Percentiles rank a stretch among this genome's conserved stretches.
Conservation (phyloP, 768 basidiomycete genomes). For the Scleroderma bovista region DNA sequence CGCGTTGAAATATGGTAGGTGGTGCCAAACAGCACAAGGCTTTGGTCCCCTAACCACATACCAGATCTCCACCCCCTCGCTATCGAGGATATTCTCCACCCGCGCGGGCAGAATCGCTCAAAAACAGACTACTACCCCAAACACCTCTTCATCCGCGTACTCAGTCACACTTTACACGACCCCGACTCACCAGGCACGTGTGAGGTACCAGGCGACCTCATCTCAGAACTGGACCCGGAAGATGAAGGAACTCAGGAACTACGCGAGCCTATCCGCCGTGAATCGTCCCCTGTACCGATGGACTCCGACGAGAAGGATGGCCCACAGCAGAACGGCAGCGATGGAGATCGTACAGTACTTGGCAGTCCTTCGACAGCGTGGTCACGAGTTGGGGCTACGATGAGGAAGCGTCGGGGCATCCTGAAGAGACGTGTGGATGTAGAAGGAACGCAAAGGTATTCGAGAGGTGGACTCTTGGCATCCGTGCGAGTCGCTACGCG, state of each 20-base stretch:
- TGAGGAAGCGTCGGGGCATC: neutral
- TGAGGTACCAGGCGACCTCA: constrained; percentile 6
- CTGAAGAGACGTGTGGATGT: constrained; percentile 3
- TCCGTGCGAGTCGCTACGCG: neutral
- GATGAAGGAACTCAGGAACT: neutral
- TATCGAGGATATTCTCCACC: constrained; percentile 63
- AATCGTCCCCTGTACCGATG: constrained; percentile 26
- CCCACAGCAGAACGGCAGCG: neutral
- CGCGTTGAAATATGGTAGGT: constrained; percentile 56
- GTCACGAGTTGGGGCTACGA: constrained; percentile 1
- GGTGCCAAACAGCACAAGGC: constrained; percentile 3
- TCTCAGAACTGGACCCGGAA: neutral
- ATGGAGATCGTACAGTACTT: neutral
- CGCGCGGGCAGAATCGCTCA: constrained; percentile 49
- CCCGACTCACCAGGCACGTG: constrained; percentile 6
- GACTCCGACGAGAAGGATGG: neutral
- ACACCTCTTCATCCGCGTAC: constrained; percentile 66
- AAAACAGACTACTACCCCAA: constrained; percentile 66
- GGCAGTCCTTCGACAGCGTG: constrained; percentile 5
- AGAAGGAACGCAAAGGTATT: neutral
- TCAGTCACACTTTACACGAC: constrained; percentile 52
- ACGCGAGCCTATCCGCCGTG: constrained; percentile 21
- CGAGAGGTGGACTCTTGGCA: neutral
- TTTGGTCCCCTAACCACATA: neutral
- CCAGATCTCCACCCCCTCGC: constrained; percentile 66